Percentiles rank a stretch among this genome's conserved stretches.
Conservation (phyloP, 1,284 basidiomycete genomes). For the Ceratobasidium sp. region DNA sequence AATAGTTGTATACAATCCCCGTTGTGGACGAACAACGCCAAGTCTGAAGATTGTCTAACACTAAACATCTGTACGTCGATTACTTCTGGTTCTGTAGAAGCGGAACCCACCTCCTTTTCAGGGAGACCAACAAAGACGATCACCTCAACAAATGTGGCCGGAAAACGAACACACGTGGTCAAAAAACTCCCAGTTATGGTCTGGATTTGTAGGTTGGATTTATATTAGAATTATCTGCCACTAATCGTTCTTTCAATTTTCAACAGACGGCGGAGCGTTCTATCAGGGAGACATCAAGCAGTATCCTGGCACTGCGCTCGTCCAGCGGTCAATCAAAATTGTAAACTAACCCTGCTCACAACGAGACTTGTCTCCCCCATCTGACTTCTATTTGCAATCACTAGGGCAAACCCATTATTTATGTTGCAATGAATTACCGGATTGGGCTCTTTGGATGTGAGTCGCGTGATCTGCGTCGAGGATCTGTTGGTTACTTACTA, state of each 20-base stretch:
- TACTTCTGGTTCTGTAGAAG: too few species aligned
- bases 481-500: too few species aligned
- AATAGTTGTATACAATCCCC: constrained; percentile 37
- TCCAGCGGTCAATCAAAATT: too few species aligned
- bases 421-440: constrained; percentile 62
- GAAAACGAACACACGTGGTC: background rate
- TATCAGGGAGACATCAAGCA: too few species aligned
- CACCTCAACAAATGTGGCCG: too few species aligned
- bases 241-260: too few species aligned
- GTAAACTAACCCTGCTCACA: too few species aligned
- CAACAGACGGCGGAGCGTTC: constrained; percentile 35
- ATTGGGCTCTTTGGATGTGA: constrained; percentile 54
- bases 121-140: constrained; percentile 24
- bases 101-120: background rate
- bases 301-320: too few species aligned
- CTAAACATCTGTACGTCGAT: constrained; percentile 35
- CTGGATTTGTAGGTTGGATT: constrained; percentile 35
- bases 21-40: background rate
- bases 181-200: constrained; percentile 44
- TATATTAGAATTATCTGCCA: too few species aligned
- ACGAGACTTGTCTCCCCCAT: too few species aligned
- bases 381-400: too few species aligned
- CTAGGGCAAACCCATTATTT: constrained; percentile 57
- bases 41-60: constrained; percentile 46
- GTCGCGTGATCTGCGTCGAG: background rate